A percentile compares a stretch with the other conserved stretches of the same genome.
Evolutionary conservation across 2,329 filamentous ascomycete species (phyloP).

Genomic region (Lecanosticta acicola): DNA sequence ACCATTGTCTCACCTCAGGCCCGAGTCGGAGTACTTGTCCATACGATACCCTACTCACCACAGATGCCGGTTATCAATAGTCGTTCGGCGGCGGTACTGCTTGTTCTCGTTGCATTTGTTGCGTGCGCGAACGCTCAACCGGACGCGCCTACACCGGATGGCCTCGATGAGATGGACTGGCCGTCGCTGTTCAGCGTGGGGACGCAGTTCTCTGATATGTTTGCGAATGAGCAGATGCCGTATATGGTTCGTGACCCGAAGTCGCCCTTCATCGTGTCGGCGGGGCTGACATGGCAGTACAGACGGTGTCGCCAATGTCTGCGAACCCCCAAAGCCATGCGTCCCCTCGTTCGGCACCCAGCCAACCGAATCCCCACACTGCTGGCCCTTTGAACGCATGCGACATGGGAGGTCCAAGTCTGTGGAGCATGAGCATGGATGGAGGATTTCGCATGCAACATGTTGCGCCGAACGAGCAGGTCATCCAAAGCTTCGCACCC

Average conservation of each 20-base stretch:
- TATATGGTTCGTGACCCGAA: slow-evolving; percentile 1
- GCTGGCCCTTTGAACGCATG: neutral
- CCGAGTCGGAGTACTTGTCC: neutral
- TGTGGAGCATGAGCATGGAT: neutral
- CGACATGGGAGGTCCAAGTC: neutral
- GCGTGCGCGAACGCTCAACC: slow-evolving; percentile 5
- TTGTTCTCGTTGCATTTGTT: slow-evolving; percentile 2
- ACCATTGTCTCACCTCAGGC: neutral
- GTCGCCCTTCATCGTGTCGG: neutral
- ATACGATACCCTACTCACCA: neutral
- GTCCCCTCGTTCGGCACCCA: neutral
- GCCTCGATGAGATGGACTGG: slow-evolving; percentile 8
- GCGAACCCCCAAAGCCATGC: neutral
- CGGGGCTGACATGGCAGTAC: neutral
- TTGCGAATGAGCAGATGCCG: slow-evolving; percentile 3
- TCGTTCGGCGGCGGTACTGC: neutral
- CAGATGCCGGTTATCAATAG: slow-evolving; percentile 4
- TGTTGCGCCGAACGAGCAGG: neutral
- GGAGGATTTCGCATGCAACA: neutral
- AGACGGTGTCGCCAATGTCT: neutral
- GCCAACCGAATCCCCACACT: neutral
- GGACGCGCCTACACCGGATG: neutral
- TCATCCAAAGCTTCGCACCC: neutral
- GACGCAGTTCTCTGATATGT: slow-evolving; percentile 4
- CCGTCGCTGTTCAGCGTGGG: slow-evolving; percentile 3